A percentile compares a stretch with the other conserved stretches of the same genome.
Conservation (phyloP, 106 monocot genomes). For the Narthecium ossifragum region DNA sequence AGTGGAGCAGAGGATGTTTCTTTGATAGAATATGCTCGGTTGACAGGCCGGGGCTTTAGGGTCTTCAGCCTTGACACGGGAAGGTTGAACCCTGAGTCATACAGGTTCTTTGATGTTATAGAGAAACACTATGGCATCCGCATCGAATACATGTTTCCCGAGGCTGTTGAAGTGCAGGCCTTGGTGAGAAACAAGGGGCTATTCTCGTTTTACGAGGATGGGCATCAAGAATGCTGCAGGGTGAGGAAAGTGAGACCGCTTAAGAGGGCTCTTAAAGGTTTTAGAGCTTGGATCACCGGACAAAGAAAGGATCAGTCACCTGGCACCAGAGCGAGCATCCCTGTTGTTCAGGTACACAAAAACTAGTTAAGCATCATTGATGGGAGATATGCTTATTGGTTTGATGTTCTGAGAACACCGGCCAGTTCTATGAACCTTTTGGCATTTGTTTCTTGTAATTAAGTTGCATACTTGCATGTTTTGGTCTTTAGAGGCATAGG, state of each 20-base stretch:
- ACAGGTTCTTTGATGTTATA: constrained; percentile 61
- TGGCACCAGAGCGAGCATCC: constrained; percentile 73
- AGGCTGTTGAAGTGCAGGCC: constrained; percentile 73
- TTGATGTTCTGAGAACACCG: too few relatives aligned
- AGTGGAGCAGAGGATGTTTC: constrained; percentile 98
- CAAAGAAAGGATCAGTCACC: constrained; percentile 93
- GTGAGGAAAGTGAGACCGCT: constrained; percentile 81
- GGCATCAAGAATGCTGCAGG: constrained; percentile 94
- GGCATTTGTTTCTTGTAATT: too few relatives aligned
- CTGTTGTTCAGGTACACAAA: constrained; percentile 70
- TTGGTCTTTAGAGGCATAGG: too few relatives aligned
- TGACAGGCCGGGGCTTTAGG: constrained; percentile 84
- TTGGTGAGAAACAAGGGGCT: constrained; percentile 85
- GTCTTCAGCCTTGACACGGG: constrained; percentile 97
- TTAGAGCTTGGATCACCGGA: constrained; percentile 92
- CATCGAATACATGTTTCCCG: constrained; percentile 95
- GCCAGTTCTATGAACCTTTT: too few relatives aligned
- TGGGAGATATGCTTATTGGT: not conserved
- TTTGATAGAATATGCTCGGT: constrained; percentile 72
- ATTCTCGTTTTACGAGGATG: constrained; percentile 95
- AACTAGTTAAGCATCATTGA: not conserved
- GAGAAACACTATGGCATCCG: constrained; percentile 85
- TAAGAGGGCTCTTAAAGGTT: constrained; percentile 71
- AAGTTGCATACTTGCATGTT: too few relatives aligned
- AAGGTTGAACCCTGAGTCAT: constrained; percentile 87